These are phyloP conservation scores for Cercophora samala DNA, from an alignment of 495 filamentous ascomycete genomes.

Conservation along the genomic window DNA sequence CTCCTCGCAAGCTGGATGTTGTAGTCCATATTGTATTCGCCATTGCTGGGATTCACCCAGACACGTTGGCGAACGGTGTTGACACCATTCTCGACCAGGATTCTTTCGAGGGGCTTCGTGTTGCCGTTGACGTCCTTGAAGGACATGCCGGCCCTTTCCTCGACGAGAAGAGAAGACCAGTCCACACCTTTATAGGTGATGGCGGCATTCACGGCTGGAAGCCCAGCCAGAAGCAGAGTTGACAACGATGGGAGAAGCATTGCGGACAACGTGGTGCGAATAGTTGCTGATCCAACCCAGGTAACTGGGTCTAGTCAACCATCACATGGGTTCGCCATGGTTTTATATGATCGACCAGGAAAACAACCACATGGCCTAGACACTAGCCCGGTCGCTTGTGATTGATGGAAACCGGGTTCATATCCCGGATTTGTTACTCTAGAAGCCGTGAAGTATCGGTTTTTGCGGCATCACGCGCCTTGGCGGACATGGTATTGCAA, in stretches of 20 bases:
- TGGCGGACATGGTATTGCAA: neutral
- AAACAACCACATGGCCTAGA: neutral
- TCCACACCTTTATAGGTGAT: slow-evolving; percentile 67
- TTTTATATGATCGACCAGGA: neutral
- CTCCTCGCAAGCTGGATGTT: slow-evolving; percentile 63
- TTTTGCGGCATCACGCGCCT: neutral
- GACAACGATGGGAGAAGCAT: slow-evolving; percentile 24
- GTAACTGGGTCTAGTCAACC: neutral
- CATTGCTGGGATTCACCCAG: slow-evolving; percentile 67
- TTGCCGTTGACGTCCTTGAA: slow-evolving; percentile 58
- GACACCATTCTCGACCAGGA: slow-evolving; percentile 60
- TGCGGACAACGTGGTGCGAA: neutral
- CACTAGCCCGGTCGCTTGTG: neutral
- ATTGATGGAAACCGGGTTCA: slow-evolving; percentile 27
- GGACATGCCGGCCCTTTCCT: slow-evolving; percentile 57
- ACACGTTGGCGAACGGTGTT: slow-evolving; percentile 70
- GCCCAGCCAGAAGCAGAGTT: slow-evolving; percentile 19
- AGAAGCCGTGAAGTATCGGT: neutral
- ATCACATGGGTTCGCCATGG: neutral
- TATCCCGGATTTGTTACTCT: neutral
- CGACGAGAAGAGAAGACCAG: slow-evolving; percentile 66
- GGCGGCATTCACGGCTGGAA: slow-evolving; percentile 36
- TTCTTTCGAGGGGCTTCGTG: slow-evolving; percentile 56
- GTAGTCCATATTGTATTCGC: slow-evolving; percentile 66
- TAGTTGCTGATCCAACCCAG: neutral